Percentiles rank a stretch among this genome's conserved stretches.
These are phyloP conservation scores for Pseudogymnoascus sp. DNA, from an alignment of 2,329 filamentous ascomycete species.

Conservation along the genomic window DNA sequence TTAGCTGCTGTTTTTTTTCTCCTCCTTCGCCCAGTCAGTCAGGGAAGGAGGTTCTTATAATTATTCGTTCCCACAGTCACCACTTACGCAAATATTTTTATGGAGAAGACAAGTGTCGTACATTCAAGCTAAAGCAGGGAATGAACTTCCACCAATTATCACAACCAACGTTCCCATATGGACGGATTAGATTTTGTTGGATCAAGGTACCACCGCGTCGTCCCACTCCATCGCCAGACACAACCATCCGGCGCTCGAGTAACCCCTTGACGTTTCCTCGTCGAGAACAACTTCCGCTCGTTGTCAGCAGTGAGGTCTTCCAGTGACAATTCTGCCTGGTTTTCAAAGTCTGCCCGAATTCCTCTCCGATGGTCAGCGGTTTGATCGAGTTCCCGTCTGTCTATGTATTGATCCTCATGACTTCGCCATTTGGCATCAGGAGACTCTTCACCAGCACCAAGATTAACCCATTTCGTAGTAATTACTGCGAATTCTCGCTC, in stretches of 20 bases:
- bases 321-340: conserved; percentile 13
- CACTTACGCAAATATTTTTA: neutral
- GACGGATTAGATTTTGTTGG: neutral
- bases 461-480: conserved; percentile 13
- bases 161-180: neutral
- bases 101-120: neutral
- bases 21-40: neutral
- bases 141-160: neutral
- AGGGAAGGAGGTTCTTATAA: neutral
- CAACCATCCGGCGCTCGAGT: conserved; percentile 10
- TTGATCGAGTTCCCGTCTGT: conserved; percentile 10
- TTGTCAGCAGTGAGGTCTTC: conserved; percentile 19
- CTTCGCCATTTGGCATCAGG: conserved; percentile 13
- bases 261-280: conserved; percentile 11
- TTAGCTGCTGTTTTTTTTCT: neutral
- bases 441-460: conserved; percentile 13
- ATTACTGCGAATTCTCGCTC: neutral
- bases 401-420: neutral
- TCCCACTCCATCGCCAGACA: conserved; percentile 8
- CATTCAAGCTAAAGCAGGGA: neutral
- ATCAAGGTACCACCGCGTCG: neutral
- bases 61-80: neutral
- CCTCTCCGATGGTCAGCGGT: conserved; percentile 9
- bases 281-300: conserved; percentile 15
- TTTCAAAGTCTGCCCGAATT: conserved; percentile 16